Base-by-base conservation (phyloP, 1,284 basidiomycete species). In the Fomitopsis pinicola region DNA sequence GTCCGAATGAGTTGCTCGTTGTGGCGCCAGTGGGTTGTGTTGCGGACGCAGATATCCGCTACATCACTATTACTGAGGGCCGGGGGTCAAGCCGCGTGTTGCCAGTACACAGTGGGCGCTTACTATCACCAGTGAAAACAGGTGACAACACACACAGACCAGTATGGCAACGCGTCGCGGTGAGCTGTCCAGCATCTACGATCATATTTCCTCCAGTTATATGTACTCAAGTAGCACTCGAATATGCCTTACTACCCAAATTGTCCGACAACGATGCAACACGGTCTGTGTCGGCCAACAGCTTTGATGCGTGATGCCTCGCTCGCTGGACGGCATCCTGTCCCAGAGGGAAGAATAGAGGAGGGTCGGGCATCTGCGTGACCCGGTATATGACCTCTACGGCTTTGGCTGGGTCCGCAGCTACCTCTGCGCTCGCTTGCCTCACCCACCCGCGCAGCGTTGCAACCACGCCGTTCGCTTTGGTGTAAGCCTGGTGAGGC, bases 61-160 rank as follows among this genome's bases (percentile, higher is more conserved):
- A 75, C 67, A 46, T 71, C 70, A 3, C 40, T 28, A n/a, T n/a
- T n/a, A 2, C 61, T 44, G 12, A 74, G n/a, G n/a, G n/a, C n/a
- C 65, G 10, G 69, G 62, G 8, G 71, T 62, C 0, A 73, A 60
- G 2, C 71, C 69, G 17, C 66, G 36, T 8, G 63, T 67, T 19
- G 50, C 22, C 22, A 22, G 22, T 22, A 22, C 22, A 22, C 22
- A 22, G 22, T 22, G 22, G 22, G 22, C 2, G 22, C 22, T 22
- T 22, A 22, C 22, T 22, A 22, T 22, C 22, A 22, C 22, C 22
- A 22, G 2, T 22, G 22, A 22, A 22, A 22, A 22, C 22, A 22
- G 22, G 22, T 22, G 22, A 22, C 22, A 22, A 22, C 22, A 22
- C 22, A 22, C 22, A 22, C 22, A 22, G 22, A 22, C 22, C 22